Conservation (phyloP, 768 basidiomycete genomes). For the Lyophyllum semitale region DNA sequence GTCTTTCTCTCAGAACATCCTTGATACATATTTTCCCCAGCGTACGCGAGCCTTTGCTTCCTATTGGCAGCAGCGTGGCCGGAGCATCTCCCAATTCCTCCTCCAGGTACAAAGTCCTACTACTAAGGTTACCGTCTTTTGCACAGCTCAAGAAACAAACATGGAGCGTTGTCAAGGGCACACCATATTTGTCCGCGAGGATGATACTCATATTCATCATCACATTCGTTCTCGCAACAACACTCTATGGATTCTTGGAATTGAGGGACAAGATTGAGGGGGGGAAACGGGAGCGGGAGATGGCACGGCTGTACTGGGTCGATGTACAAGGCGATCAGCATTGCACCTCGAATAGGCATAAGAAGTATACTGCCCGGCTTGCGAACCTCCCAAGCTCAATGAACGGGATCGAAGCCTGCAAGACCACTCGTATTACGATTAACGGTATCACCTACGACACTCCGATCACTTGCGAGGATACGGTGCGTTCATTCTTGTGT, state of each 20-base stretch:
- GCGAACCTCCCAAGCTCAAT: conserved; percentile 14
- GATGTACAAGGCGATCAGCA: conserved; percentile 10
- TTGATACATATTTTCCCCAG: too few relatives aligned
- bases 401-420: conserved; percentile 19
- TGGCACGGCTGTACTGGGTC: conserved; percentile 18
- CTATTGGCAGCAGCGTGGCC: too few relatives aligned
- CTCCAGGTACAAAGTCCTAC: too few relatives aligned
- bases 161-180: too few relatives aligned
- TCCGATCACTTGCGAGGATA: conserved; percentile 16
- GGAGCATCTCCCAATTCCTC: too few relatives aligned
- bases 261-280: not conserved
- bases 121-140: too few relatives aligned
- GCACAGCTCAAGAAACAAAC: too few relatives aligned
- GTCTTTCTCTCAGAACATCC: too few relatives aligned
- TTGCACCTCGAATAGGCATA: conserved; percentile 7
- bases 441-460: conserved; percentile 15
- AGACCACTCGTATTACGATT: conserved; percentile 13
- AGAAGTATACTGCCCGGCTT: conserved; percentile 15
- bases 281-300: conserved; percentile 11
- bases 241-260: not conserved
- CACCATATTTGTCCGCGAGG: too few relatives aligned
- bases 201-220: too few relatives aligned
- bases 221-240: not conserved
- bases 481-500: not conserved
- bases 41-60: too few relatives aligned